Evolutionary conservation across 2,329 filamentous ascomycete species (phyloP).

Genomic region (Penicillium sp.): DNA sequence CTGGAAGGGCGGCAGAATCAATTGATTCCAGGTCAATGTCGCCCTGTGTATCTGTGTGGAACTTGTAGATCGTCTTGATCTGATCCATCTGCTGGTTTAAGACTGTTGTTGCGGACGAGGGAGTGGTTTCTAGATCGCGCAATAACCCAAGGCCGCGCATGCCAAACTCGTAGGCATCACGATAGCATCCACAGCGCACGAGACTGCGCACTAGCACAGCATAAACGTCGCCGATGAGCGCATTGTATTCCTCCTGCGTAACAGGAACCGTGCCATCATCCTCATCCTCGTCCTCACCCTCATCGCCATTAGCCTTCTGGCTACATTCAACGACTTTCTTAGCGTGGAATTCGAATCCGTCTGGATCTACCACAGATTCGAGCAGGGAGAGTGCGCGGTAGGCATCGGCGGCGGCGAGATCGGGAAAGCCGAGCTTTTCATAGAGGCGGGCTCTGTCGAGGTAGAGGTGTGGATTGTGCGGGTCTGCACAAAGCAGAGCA

Average conservation of each 20-base stretch:
- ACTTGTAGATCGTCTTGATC: slow-evolving; percentile 25
- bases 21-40: slow-evolving; percentile 19
- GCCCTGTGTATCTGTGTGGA: slow-evolving; percentile 5
- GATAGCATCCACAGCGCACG: slow-evolving; percentile 37
- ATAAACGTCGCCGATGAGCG: slow-evolving; percentile 35
- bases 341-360: slow-evolving; percentile 78
- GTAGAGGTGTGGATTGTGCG: slow-evolving; percentile 40
- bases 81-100: slow-evolving; percentile 28
- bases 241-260: slow-evolving; percentile 34
- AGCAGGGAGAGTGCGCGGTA: slow-evolving; percentile 83
- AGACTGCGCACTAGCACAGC: slow-evolving; percentile 35
- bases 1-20: slow-evolving; percentile 29
- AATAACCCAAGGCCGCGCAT: slow-evolving; percentile 28
- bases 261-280: slow-evolving; percentile 30
- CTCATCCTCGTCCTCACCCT: slow-evolving; percentile 41
- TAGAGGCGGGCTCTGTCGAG: slow-evolving; percentile 62
- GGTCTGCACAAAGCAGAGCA: slow-evolving; percentile 34
- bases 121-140: slow-evolving; percentile 6
- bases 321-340: slow-evolving; percentile 36
- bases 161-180: slow-evolving; percentile 41
- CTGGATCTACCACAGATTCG: slow-evolving; percentile 68
- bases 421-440: slow-evolving; percentile 73
- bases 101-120: slow-evolving; percentile 5
- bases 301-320: not conserved
- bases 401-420: slow-evolving; percentile 82